Percentiles rank a stretch among this genome's conserved stretches.
phyloP scores from a whole-genome alignment of 345 rosid species.

The Citrus hindsii region DNA sequence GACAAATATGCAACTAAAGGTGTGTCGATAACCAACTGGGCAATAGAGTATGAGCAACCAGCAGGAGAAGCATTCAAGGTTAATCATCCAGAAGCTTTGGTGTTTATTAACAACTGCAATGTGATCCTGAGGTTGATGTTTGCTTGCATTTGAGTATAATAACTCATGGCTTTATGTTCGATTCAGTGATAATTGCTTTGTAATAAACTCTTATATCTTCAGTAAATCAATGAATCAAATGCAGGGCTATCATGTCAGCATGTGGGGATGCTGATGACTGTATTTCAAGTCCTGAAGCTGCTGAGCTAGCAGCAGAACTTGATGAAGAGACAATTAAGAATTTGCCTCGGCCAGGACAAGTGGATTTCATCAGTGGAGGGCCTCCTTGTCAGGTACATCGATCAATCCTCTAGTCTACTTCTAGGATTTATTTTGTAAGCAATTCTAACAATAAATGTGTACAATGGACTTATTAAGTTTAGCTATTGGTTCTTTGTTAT shows the following conservation, averaged over 20 bases:
- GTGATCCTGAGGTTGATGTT: slow-evolving; percentile 46
- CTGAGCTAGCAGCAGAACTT: slow-evolving; percentile 38
- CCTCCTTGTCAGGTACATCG: slow-evolving; percentile 86
- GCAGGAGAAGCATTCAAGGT: no score
- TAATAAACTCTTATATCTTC: slow-evolving; percentile 3
- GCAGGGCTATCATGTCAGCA: slow-evolving; percentile 70
- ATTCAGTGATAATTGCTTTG: slow-evolving; percentile 1
- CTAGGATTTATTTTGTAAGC: background rate
- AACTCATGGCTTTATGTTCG: background rate
- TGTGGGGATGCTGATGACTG: slow-evolving; percentile 83
- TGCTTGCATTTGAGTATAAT: background rate
- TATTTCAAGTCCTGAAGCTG: slow-evolving; percentile 68
- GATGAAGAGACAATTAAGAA: slow-evolving; percentile 28
- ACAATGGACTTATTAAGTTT: no score
- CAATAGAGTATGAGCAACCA: no score
- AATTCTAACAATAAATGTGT: background rate
- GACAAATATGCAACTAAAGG: slow-evolving; percentile 33
- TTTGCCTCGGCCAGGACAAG: slow-evolving; percentile 60
- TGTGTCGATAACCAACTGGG: slow-evolving; percentile 25
- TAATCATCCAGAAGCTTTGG: no score
- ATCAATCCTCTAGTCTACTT: background rate
- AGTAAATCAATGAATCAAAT: background rate
- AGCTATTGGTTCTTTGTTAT: background rate
- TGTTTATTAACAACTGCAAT: no score
- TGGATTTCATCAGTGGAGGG: slow-evolving; percentile 91